A percentile compares a stretch with the other conserved stretches of the same genome.
phyloP scores from a whole-genome alignment of 1,284 basidiomycete species.

The Chalciporus sp. region DNA sequence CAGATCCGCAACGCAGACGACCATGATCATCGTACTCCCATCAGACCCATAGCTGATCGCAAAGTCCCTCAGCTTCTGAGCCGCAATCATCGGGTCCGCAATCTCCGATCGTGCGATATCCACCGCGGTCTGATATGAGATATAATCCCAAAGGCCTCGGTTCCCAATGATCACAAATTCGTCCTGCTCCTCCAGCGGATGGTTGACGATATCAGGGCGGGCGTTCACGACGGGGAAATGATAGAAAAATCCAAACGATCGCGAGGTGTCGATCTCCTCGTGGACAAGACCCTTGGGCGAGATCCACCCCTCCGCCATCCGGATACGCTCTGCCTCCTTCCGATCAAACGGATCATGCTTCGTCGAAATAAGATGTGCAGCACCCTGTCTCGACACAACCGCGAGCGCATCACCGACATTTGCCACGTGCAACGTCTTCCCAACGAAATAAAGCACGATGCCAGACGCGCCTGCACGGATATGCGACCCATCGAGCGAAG shows the following conservation, averaged over 20 bases:
- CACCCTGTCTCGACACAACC: constrained; percentile 84
- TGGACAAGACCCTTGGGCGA: constrained; percentile 94
- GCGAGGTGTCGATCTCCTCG: constrained; percentile 89
- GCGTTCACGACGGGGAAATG: constrained; percentile 92
- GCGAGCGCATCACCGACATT: constrained; percentile 92
- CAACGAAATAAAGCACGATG: constrained; percentile 84
- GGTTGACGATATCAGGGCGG: constrained; percentile 75
- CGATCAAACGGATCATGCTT: constrained; percentile 93
- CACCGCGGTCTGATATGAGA: constrained; percentile 95
- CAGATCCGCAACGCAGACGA: constrained; percentile 82
- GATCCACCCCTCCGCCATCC: constrained; percentile 94
- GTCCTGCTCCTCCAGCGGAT: constrained; percentile 82
- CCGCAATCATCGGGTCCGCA: constrained; percentile 93
- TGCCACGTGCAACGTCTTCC: constrained; percentile 85
- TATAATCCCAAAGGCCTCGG: constrained; percentile 90
- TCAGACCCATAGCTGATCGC: constrained; percentile 97
- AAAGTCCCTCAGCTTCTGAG: constrained; percentile 95
- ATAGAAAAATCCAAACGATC: constrained; percentile 94
- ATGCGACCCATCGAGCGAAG: constrained; percentile 43
- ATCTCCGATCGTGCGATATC: constrained; percentile 91
- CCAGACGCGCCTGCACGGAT: constrained; percentile 83
- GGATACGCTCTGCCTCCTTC: constrained; percentile 84
- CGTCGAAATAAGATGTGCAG: constrained; percentile 75
- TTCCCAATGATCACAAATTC: constrained; percentile 98
- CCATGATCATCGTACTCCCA: constrained; percentile 98